phyloP scores from a whole-genome alignment of 768 basidiomycete species.

The Tylopilus cervinicoccineus region DNA sequence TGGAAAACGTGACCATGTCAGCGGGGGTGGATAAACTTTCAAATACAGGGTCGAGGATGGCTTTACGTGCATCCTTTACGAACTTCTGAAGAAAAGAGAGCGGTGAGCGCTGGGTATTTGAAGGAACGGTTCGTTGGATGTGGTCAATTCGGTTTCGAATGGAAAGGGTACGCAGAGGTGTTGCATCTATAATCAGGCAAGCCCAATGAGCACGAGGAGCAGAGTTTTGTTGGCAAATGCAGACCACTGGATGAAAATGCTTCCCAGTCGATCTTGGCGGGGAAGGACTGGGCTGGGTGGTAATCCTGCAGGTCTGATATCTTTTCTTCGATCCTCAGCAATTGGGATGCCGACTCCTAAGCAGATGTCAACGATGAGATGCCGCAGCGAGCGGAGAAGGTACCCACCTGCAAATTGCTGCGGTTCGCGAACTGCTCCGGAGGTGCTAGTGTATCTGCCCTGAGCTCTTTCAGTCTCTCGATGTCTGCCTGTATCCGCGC shows the following conservation, averaged over 20 bases:
- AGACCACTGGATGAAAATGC: slow-evolving; percentile 54
- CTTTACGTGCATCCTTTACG: slow-evolving; percentile 48
- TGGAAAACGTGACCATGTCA: slow-evolving; percentile 16
- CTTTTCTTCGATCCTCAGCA: slow-evolving; percentile 31
- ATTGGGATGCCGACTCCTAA: slow-evolving; percentile 22
- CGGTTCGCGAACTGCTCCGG: slow-evolving; percentile 33
- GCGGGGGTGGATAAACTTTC: slow-evolving; percentile 17
- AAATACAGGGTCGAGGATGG: slow-evolving; percentile 47
- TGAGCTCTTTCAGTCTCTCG: slow-evolving; percentile 47
- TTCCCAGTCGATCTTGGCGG: slow-evolving; percentile 59
- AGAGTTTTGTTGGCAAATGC: slow-evolving; percentile 10
- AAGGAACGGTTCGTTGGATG: slow-evolving; percentile 37
- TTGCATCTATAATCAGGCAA: slow-evolving; percentile 42
- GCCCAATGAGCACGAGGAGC: slow-evolving; percentile 9
- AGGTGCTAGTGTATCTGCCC: slow-evolving; percentile 33
- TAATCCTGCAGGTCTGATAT: slow-evolving; percentile 46
- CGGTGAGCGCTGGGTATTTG: slow-evolving; percentile 37
- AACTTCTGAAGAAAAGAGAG: slow-evolving; percentile 56
- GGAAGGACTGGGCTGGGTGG: slow-evolving; percentile 36
- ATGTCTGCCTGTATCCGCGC: slow-evolving; percentile 62
- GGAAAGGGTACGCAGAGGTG: slow-evolving; percentile 48
- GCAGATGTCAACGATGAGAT: slow-evolving; percentile 20
- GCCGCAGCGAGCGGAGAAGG: not conserved
- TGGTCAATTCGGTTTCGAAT: slow-evolving; percentile 35
- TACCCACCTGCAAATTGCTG: slow-evolving; percentile 34